A percentile compares a stretch with the other conserved stretches of the same genome.
phyloP scores from a whole-genome alignment of 768 basidiomycete genomes.

The Pleurotus platypus region DNA sequence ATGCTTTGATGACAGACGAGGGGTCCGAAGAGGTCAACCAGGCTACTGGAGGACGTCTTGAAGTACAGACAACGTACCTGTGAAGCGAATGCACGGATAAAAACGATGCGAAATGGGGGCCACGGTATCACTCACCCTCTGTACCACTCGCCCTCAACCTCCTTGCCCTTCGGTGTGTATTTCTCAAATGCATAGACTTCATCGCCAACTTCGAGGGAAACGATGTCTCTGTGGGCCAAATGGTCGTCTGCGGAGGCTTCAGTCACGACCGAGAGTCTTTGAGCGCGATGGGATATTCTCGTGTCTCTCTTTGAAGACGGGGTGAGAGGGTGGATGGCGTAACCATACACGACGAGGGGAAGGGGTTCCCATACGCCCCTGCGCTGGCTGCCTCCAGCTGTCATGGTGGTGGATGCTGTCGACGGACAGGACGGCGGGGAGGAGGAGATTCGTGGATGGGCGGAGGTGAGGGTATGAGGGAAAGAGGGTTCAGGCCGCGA shows the following conservation, averaged over 20 bases:
- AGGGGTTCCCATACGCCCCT: conserved; percentile 47
- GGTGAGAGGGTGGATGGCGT: conserved; percentile 81
- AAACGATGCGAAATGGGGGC: conserved; percentile 17
- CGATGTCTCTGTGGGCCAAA: conserved; percentile 67
- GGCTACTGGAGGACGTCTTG: conserved; percentile 66
- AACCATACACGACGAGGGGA: conserved; percentile 81
- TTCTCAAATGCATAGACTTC: conserved; percentile 97
- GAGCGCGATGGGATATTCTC: conserved; percentile 49
- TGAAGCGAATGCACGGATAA: conserved; percentile 4
- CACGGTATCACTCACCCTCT: conserved; percentile 63
- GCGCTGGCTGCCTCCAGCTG: conserved; percentile 8
- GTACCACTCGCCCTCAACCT: conserved; percentile 85
- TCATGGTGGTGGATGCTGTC: neutral
- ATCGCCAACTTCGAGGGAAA: conserved; percentile 89
- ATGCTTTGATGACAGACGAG: conserved; percentile 43
- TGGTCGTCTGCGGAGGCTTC: conserved; percentile 63
- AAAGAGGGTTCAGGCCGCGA: neutral
- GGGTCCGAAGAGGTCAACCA: conserved; percentile 62
- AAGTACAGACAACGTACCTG: conserved; percentile 86
- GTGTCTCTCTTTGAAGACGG: conserved; percentile 69
- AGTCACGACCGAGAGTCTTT: conserved; percentile 57
- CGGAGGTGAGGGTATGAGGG: neutral
- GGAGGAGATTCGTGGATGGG: neutral
- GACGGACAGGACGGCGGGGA: neutral
- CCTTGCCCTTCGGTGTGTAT: conserved; percentile 70